A percentile compares a stretch with the other conserved stretches of the same genome.
Conservation (phyloP, 805 yeast genomes). For the Candida loeiensis region DNA sequence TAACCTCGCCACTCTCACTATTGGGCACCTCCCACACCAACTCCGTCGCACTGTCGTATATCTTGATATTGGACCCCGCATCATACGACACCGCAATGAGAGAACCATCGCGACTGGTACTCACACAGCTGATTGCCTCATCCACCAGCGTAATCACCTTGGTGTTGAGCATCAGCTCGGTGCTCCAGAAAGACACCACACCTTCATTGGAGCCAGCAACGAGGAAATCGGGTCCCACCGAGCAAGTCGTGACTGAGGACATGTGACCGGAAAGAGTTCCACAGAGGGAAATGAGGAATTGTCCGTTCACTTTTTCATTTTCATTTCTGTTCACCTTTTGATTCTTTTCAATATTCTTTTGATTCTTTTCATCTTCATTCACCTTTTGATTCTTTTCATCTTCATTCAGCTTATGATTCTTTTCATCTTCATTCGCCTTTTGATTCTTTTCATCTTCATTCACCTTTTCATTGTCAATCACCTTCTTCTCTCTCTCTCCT, state of each 20-base stretch:
- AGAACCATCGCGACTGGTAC: conserved; percentile 44
- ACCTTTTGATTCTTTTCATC: not conserved
- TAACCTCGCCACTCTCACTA: conserved; percentile 26
- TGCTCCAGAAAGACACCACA: conserved; percentile 48
- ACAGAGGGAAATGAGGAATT: not conserved
- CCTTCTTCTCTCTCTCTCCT: not conserved
- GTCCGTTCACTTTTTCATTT: not conserved
- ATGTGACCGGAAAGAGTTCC: conserved; percentile 41
- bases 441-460: conserved; percentile 1
- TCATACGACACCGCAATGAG: conserved; percentile 45
- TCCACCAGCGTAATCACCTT: conserved; percentile 39
- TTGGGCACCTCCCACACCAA: conserved; percentile 31
- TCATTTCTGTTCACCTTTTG: not conserved
- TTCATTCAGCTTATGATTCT: conserved; percentile 2
- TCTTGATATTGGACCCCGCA: conserved; percentile 35
- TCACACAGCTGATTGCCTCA: conserved; percentile 40
- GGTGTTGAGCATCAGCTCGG: conserved; percentile 33
- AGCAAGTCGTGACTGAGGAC: conserved; percentile 45
- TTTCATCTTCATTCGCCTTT: conserved; percentile 2
- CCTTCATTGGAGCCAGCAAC: conserved; percentile 60
- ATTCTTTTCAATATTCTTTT: conserved; percentile 6
- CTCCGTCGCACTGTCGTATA: conserved; percentile 33
- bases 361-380: not conserved
- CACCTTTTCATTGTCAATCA: conserved; percentile 5
- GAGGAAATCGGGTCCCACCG: conserved; percentile 48